These are phyloP conservation scores for Ocimum tenuiflorum DNA, from an alignment of 257 asterid genomes.

Conservation along the genomic window DNA sequence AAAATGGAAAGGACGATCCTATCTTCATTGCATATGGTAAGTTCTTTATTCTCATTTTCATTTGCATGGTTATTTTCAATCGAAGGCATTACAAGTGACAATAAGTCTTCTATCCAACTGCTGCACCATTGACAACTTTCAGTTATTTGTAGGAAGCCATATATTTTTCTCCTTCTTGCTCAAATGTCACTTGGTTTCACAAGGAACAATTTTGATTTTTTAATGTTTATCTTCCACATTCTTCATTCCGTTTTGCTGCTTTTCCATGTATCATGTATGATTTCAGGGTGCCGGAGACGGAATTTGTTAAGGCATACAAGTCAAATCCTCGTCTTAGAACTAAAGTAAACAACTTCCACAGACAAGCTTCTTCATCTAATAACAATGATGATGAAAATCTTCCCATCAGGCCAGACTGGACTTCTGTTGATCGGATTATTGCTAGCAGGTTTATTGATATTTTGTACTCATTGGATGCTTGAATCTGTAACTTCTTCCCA, in stretches of 20 bases:
- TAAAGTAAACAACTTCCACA: constrained; percentile 75
- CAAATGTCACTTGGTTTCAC: constrained; percentile 14
- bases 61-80: background rate
- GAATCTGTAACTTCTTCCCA: constrained; percentile 9
- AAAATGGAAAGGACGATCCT: constrained; percentile 90
- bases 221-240: constrained; percentile 1
- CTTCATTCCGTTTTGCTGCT: constrained; percentile 10
- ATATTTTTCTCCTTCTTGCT: background rate
- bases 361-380: constrained; percentile 60
- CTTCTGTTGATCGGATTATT: constrained; percentile 83
- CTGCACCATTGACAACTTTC: constrained; percentile 18
- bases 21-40: constrained; percentile 93
- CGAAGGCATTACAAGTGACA: constrained; percentile 12
- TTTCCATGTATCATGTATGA: constrained; percentile 16
- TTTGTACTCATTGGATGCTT: constrained; percentile 4
- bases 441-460: constrained; percentile 58
- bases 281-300: constrained; percentile 90
- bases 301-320: constrained; percentile 79
- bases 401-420: constrained; percentile 94
- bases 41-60: constrained; percentile 18
- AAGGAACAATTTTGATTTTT: background rate
- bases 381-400: constrained; percentile 67
- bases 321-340: constrained; percentile 82
- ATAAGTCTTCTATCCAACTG: background rate
- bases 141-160: constrained; percentile 17